Base-by-base conservation (phyloP, 352 stramenopile genomes). In the Phytophthora sojae region DNA sequence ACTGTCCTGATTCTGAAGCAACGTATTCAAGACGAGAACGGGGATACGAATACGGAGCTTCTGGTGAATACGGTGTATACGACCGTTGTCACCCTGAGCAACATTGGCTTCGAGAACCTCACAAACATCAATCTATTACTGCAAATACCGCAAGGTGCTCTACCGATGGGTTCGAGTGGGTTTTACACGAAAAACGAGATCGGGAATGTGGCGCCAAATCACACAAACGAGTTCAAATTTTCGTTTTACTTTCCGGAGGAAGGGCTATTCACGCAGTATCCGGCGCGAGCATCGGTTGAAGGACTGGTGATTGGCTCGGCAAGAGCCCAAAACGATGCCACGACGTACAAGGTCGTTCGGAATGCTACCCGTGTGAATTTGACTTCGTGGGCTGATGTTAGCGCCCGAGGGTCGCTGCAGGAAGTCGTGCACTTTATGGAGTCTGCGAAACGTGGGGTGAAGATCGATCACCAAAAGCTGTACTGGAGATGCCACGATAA, bases 171-270 rank as follows among this genome's bases (percentile, higher is more conserved):
- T 9, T 61, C 61, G 15, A 63, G 37, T 50, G 71, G 75, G 1
- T 88, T 86, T 64, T 86, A 86, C 70, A 86, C 80, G 5, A 85
- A 79, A 68, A 89, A 79, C 35, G 64, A 80, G 39, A 75, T 78
- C 9, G 49, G 77, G 53, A 64, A 52, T 21, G 52, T 91, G 17
- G 58, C 55, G 6, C 61, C 83, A 14, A 89, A 91, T 49, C 35
- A 75, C 19, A 89, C 82, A 1, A 69, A 42, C 23, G 75, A 71
- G 53, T 76, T 82, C 23, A 67, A 54, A 15, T 88, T 80, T 54
- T 75, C 72, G 1, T 93, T 89, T 57, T 93, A 91, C 68, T 93
- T 92, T 60, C 80, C 86, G 3, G 30, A 64, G 19, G 63, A 63
- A 30, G 83, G 86, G 17, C 12, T 57, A 8, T 93, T 89, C 50